These are phyloP conservation scores for Vicia villosa DNA, from an alignment of 306 rosid species.

Conservation along the genomic window DNA sequence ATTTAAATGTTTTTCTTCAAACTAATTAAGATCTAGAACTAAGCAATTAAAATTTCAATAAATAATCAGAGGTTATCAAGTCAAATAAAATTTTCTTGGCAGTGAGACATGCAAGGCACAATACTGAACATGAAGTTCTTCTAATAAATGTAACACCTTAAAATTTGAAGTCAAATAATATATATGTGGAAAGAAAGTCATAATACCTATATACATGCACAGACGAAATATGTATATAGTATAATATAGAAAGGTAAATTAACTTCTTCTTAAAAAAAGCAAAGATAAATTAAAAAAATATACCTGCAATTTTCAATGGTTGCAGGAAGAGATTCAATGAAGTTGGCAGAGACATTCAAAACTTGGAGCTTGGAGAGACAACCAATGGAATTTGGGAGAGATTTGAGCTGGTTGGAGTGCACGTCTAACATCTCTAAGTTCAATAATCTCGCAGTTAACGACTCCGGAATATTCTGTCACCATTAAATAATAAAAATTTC, in stretches of 20 bases:
- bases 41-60: too few species aligned
- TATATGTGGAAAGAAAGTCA: not conserved
- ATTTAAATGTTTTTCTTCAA: too few species aligned
- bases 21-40: too few species aligned
- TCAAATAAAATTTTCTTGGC: too few species aligned
- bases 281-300: not conserved
- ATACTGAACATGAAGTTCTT: not conserved
- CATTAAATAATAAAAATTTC: too few species aligned
- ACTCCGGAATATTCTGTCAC: slow-evolving; percentile 77
- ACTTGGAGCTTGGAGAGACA: slow-evolving; percentile 83
- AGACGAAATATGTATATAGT: too few species aligned
- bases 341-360: slow-evolving; percentile 79
- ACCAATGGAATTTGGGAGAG: slow-evolving; percentile 90
- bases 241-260: too few species aligned
- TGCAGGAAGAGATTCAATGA: slow-evolving; percentile 63
- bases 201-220: not conserved
- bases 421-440: slow-evolving; percentile 71
- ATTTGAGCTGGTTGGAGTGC: slow-evolving; percentile 74
- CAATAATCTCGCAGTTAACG: slow-evolving; percentile 70
- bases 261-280: too few species aligned
- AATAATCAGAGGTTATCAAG: too few species aligned
- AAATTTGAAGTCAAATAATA: not conserved
- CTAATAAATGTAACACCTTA: not conserved
- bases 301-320: slow-evolving; percentile 94
- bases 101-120: too few species aligned